Base-by-base conservation (phyloP, 1,139 yeast species). In the Blastobotrys ciferrii region DNA sequence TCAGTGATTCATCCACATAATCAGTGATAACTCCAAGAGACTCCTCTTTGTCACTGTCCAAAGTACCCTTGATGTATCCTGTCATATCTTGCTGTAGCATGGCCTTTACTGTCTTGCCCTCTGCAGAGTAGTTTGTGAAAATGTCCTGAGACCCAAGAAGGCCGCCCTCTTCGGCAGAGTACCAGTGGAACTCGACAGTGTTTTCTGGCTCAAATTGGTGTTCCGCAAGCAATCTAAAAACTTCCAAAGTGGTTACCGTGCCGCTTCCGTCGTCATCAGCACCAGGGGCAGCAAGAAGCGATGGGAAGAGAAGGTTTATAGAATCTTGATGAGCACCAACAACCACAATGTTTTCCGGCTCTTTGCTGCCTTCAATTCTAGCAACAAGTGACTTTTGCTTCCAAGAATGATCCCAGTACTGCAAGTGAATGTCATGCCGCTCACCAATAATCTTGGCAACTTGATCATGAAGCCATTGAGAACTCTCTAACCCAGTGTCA, bases 1-100 rank as follows among this genome's bases (percentile, higher is more conserved):
- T 83, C 58, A 89, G 76, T 6, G 61, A 71, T 0, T 68, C 68
- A 32, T 85, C 76, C 12, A 87, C 84, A 66, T 80, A 82, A 70
- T 91, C 97, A 1, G 80, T 77, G 53, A 89, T 81, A 43, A 91
- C 74, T 12, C 96, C 97, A 59, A 89, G 76, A 61, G 84, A 87
- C 51, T 84, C 91, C 45, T 77, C 78, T n/a, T 72, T 65, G 3
- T 83, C 84, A 37, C 70, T 72, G 43, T 78, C 81, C 20, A 73
- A 61, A 18, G 83, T 70, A 44, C 76, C 78, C 43, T 78, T 76
- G 6, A 84, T 78, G 62, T 77, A 89, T 0, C 98, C 98, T 1
- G 97, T 87, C 97, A 91, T 91, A 64, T 91, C 98, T 65, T 89
- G 96, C 67, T 91, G 97, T 45, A 91, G 73, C 89, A 89, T 84